These are phyloP conservation scores for Malassezia japonica DNA, from an alignment of 1,284 basidiomycete genomes.

Conservation along the genomic window DNA sequence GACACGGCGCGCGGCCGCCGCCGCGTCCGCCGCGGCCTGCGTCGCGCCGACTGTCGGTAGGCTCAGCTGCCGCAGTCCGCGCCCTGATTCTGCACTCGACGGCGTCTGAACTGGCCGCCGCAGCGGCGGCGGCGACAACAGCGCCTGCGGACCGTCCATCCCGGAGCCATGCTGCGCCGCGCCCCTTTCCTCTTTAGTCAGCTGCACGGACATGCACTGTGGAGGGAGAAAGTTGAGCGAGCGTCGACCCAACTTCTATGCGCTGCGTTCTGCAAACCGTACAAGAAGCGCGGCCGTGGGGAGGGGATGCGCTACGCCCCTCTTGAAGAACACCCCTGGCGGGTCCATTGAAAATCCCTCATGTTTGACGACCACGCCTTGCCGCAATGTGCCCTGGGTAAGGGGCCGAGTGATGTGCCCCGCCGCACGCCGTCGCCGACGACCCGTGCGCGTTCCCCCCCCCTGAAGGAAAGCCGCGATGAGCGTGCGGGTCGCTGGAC, in stretches of 20 bases:
- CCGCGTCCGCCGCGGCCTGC: conserved; percentile 35
- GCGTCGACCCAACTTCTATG: conserved; percentile 6
- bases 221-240: neutral
- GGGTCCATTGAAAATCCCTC: neutral
- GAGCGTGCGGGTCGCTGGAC: conserved; percentile 6
- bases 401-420: neutral
- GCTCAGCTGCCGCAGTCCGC: conserved; percentile 33
- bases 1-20: conserved; percentile 21
- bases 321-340: neutral
- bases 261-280: neutral
- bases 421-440: conserved; percentile 10
- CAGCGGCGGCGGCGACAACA: too few species aligned
- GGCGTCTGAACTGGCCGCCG: too few species aligned
- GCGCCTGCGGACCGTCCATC: too few species aligned
- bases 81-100: too few species aligned
- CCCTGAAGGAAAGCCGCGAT: neutral
- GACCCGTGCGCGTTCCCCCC: neutral
- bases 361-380: neutral
- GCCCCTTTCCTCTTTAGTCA: neutral
- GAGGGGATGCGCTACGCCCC: too few species aligned
- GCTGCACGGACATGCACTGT: conserved; percentile 1
- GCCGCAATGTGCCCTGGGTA: neutral
- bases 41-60: conserved; percentile 33
- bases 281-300: conserved; percentile 2
- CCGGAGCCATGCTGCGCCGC: neutral